Conservation (phyloP, 345 rosid genomes). For the Fremontodendron californicum region DNA sequence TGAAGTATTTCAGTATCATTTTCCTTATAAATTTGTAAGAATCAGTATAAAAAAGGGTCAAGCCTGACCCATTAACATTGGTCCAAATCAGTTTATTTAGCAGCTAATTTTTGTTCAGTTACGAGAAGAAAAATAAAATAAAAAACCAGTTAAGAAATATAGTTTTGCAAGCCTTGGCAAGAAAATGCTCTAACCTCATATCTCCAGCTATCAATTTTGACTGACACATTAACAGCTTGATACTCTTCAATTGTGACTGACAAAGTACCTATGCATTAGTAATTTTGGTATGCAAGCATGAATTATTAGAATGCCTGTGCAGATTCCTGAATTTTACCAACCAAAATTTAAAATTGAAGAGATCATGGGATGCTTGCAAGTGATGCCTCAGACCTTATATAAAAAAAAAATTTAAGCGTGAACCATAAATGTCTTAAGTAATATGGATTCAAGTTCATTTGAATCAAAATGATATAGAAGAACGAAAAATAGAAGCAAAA, state of each 20-base stretch:
- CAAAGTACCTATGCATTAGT: constrained; percentile 26
- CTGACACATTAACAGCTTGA: constrained; percentile 86
- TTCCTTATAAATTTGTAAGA: not conserved
- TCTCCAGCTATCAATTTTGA: constrained; percentile 64
- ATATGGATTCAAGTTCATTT: not conserved
- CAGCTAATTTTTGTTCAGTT: not conserved
- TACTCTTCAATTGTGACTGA: constrained; percentile 83
- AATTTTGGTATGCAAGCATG: constrained; percentile 16
- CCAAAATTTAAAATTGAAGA: constrained; percentile 94
- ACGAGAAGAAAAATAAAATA: not conserved
- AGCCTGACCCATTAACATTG: not conserved
- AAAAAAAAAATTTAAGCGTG: not conserved
- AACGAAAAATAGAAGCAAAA: too few species aligned
- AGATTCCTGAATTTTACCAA: constrained; percentile 76
- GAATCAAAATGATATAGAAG: too few species aligned
- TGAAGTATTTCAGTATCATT: not conserved
- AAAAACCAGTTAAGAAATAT: not conserved
- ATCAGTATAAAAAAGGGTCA: not conserved
- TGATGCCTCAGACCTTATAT: constrained; percentile 78
- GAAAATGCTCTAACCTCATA: constrained; percentile 61
- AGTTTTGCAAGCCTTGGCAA: not conserved
- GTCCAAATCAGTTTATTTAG: not conserved
- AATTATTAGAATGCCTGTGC: constrained; percentile 15
- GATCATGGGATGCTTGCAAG: constrained; percentile 83
- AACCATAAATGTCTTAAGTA: not conserved